Conservation (phyloP, 768 basidiomycete genomes). For the Tulasnella sp. region DNA sequence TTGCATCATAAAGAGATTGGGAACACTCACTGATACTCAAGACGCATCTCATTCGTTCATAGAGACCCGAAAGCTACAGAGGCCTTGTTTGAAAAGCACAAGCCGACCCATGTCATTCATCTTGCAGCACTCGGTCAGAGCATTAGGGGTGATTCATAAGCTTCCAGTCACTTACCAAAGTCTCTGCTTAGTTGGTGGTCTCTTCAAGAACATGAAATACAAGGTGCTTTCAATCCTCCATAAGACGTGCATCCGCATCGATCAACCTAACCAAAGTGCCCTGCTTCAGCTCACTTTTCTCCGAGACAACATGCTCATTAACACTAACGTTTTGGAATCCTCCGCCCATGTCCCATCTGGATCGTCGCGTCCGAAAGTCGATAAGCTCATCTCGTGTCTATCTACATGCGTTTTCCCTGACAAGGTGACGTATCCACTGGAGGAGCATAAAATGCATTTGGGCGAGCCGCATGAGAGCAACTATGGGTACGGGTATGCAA, state of each 20-base stretch:
- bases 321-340: constrained; percentile 80
- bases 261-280: not conserved
- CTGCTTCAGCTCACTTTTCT: constrained; percentile 66
- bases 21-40: not conserved
- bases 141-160: not conserved
- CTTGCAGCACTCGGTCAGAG: constrained; percentile 73
- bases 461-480: constrained; percentile 91
- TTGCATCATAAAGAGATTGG: not conserved
- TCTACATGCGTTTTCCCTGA: constrained; percentile 98
- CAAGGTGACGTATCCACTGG: constrained; percentile 83
- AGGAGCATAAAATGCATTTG: constrained; percentile 83
- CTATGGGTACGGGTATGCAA: constrained; percentile 94
- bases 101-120: constrained; percentile 94
- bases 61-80: constrained; percentile 62
- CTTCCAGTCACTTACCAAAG: constrained; percentile 7
- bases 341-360: constrained; percentile 28
- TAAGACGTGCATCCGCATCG: not conserved
- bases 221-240: constrained; percentile 39
- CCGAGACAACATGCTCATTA: constrained; percentile 92
- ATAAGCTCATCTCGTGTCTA: constrained; percentile 86
- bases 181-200: constrained; percentile 62
- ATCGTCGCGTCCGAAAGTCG: constrained; percentile 29
- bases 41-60: not conserved
- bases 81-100: constrained; percentile 75
- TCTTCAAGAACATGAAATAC: constrained; percentile 95